A percentile compares a stretch with the other conserved stretches of the same genome.
Conservation (phyloP, 306 rosid species). For the Cicer pinnatifidum region DNA sequence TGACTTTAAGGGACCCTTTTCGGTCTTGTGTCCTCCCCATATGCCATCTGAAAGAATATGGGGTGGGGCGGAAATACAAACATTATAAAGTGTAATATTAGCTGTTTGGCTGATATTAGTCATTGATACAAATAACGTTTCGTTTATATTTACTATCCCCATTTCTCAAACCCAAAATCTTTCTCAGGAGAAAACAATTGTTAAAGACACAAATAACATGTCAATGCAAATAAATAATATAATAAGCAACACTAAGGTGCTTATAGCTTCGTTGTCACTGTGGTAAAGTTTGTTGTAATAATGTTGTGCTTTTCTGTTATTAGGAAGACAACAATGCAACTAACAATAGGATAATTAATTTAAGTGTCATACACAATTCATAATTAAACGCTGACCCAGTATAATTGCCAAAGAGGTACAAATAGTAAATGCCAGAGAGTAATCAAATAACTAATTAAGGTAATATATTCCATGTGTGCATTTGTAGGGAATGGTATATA, state of each 20-base stretch:
- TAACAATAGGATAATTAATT: neutral
- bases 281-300: neutral
- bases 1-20: conserved; percentile 15
- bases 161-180: neutral
- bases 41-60: conserved; percentile 43
- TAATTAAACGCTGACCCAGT: neutral
- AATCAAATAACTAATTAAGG: no score
- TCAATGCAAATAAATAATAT: neutral
- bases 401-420: neutral
- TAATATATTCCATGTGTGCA: no score
- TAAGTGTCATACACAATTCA: neutral
- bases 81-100: neutral
- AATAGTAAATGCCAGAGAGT: neutral
- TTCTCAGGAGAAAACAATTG: neutral
- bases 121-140: neutral
- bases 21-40: conserved; percentile 20
- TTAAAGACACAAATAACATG: neutral
- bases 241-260: neutral
- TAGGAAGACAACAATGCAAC: neutral
- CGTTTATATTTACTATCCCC: neutral
- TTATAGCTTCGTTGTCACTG: neutral
- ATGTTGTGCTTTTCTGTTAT: neutral
- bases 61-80: conserved; percentile 40
- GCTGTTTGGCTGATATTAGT: neutral
- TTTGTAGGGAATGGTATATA: no score